Percentiles rank a stretch among this genome's conserved stretches.
Evolutionary conservation across 306 rosid genomes (phyloP).

Genomic region (Castanopsis chinensis): DNA sequence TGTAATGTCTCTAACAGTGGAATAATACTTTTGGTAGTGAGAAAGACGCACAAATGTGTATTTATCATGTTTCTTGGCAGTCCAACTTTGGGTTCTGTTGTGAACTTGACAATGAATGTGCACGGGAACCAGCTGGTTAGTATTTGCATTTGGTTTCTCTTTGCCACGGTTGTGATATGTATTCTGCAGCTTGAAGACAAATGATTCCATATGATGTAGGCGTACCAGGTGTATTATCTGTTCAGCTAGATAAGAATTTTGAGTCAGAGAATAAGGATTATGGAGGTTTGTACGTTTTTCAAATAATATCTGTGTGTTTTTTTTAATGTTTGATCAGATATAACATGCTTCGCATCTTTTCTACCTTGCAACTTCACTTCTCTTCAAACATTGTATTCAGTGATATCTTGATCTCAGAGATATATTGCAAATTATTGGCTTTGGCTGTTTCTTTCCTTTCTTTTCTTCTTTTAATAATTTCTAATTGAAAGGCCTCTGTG

Average conservation of each 20-base stretch:
- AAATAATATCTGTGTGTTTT: background rate
- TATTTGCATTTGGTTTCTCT: background rate
- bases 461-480: no score
- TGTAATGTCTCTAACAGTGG: background rate
- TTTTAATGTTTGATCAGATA: background rate
- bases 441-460: no score
- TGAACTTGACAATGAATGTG: constrained; percentile 79
- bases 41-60: constrained; percentile 88
- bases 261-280: constrained; percentile 71
- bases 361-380: no score
- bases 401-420: no score
- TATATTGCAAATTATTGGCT: no score
- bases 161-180: background rate
- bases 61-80: constrained; percentile 87
- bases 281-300: constrained; percentile 44
- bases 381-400: no score
- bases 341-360: background rate
- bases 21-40: constrained; percentile 47
- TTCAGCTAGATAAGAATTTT: constrained; percentile 55
- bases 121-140: constrained; percentile 61
- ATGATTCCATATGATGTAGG: constrained; percentile 44
- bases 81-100: constrained; percentile 82
- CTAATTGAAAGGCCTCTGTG: no score
- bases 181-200: background rate
- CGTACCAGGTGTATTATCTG: constrained; percentile 72